Base-by-base conservation (phyloP, 306 rosid genomes). In the Castanea sativa region DNA sequence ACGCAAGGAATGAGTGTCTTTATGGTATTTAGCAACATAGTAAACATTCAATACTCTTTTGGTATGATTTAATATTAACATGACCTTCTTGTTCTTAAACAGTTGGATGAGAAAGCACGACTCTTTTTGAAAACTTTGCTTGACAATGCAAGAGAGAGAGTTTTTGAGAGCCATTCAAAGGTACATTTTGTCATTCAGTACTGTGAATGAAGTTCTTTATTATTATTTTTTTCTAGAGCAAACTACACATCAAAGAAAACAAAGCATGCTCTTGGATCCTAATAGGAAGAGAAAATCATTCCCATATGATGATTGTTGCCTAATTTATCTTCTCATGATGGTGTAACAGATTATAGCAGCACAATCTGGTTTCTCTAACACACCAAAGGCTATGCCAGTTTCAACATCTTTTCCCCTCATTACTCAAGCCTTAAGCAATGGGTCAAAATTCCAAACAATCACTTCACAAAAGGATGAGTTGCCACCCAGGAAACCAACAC, bases 41-140 rank as follows among this genome's bases (percentile, higher is more conserved):
- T 13, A 73, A 57, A 63, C 71, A 70, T 56, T 55, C 60, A 67
- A 6, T 71, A 18, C 14, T 79, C 45, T n/a, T 35, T 57, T 30
- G 20, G 12, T 6, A 29, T 32, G 29, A 61, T 61, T 61, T 61
- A 27, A 61, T 13, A 6, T 61, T 60, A 11, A 25, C 35, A 10
- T 0, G 38, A 0, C 33, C 38, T 4, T 32, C 27, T 18, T 56
- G 56, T 68, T 59, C 71, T 71, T 6, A 57, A 4, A 45, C 68
- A 88, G 91, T 82, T 90, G 84, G 81, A 84, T 82, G 87, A 67
- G 76, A 82, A 82, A 60, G 94, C 92, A 59, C 82, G 68, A 72
- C 69, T 71, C 25, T 79, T 93, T 5, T 80, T 93, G 71, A 93
- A 86, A 82, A 73, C 69, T 80, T 80, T 93, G 78, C 84, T 91